Base-by-base conservation (phyloP, 805 yeast genomes). In the Yarrowia sp. region DNA sequence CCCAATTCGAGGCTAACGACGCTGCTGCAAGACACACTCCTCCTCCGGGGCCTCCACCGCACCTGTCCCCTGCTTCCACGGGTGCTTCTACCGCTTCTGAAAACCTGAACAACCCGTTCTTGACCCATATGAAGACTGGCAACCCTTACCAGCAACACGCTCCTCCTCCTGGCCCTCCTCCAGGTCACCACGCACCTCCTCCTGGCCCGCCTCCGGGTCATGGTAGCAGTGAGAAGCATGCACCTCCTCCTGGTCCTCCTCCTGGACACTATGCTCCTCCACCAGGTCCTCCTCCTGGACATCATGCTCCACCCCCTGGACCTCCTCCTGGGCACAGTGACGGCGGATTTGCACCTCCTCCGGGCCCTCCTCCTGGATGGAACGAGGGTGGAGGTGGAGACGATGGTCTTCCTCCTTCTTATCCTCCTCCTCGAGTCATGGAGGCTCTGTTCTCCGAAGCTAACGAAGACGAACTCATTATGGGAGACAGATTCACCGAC, bases 311-410 rank as follows among this genome's bases (percentile, higher is more conserved):
- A 3, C 65, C 65, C 15, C 40, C 64, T 2, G 64, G 64, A 1
- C 64, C 64, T 32, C 64, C 64, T 1, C 64, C 64, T 0, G 64
- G 64, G 1, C 64, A 15, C 8, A 56, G 67, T 8, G 26, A 52
- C n/a, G 52, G 19, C 12, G 65, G 40, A 12, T 63, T 38, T 48
- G 67, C 67, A 1, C 67, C 67, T n/a, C 67, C 67, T 2, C 67
- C 56, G n/a, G 67, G 67, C 1, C 67, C 67, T 10, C 67, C 67
- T 22, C 67, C 67, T 9, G 56, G 67, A 48, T 48, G 56, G 56
- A 40, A n/a, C 8, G 38, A 16, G 2, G 38, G 46, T 22, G 56
- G 67, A 1, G 56, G 67, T 10, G 56, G 56, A 22, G 67, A 63
- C 40, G 67, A 46, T 12, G 56, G 55, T 5, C 40, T 48, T n/a